Conservation (phyloP, 129 eudicot species). For the Artemisia annua region DNA sequence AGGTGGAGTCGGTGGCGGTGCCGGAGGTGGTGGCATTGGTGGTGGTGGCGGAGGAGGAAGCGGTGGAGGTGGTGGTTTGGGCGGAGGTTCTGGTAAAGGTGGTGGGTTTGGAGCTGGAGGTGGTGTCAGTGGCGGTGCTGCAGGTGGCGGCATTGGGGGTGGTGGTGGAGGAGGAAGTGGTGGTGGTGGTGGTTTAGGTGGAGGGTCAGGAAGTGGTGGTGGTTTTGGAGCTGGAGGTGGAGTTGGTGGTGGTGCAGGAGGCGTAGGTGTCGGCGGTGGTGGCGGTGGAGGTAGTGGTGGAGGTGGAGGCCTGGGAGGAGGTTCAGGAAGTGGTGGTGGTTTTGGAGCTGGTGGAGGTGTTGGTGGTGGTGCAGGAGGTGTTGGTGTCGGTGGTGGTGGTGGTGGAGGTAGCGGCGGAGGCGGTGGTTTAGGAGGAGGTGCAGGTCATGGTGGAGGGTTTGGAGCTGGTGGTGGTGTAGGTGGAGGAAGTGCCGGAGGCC, state of each 20-base stretch:
- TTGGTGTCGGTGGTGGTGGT: constrained; percentile 4
- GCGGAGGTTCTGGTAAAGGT: constrained; percentile 48
- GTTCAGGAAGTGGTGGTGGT: constrained; percentile 37
- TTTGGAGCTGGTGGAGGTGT: constrained; percentile 34
- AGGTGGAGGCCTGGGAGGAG: constrained; percentile 36
- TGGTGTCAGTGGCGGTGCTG: constrained; percentile 45
- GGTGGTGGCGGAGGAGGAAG: constrained; percentile 43
- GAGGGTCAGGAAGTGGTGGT: constrained; percentile 37
- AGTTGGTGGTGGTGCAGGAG: constrained; percentile 39
- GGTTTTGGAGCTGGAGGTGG: constrained; percentile 40
- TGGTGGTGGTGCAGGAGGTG: constrained; percentile 34
- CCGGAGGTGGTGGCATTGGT: constrained; percentile 29
- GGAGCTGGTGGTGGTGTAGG: constrained; percentile 22
- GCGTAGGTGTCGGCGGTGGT: constrained; percentile 41
- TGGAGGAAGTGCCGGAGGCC: constrained; percentile 5
- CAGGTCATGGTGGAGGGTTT: constrained; percentile 21
- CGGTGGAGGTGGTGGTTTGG: constrained; percentile 51
- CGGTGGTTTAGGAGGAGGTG: constrained; percentile 16
- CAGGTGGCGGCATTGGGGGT: constrained; percentile 38
- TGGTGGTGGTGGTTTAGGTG: constrained; percentile 40
- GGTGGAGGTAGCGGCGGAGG: constrained; percentile 21
- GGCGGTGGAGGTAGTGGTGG: constrained; percentile 38
- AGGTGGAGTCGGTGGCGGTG: constrained; percentile 31
- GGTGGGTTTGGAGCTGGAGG: constrained; percentile 55
- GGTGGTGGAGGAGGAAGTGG: constrained; percentile 38